These are phyloP conservation scores for Exophiala lecanii-corni DNA, from an alignment of 2,329 filamentous ascomycete genomes.

Conservation along the genomic window DNA sequence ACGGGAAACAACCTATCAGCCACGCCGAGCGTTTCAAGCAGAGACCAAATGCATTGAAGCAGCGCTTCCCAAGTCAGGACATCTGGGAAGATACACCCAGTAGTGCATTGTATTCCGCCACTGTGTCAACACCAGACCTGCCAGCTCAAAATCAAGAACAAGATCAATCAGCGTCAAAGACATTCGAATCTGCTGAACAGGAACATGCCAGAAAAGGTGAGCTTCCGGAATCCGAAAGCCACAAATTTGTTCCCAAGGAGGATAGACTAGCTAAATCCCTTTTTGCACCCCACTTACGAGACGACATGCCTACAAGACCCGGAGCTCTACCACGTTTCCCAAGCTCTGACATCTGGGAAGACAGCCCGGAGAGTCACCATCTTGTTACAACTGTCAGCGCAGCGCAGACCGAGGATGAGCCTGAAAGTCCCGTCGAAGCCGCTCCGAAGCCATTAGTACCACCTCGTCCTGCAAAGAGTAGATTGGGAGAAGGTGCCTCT, in stretches of 20 bases:
- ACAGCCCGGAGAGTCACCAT: constrained; percentile 76
- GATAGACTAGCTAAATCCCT: constrained; percentile 29
- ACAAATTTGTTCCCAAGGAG: constrained; percentile 34
- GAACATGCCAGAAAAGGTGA: constrained; percentile 42
- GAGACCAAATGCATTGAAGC: constrained; percentile 49
- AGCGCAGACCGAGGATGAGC: constrained; percentile 49
- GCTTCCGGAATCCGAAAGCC: constrained; percentile 37
- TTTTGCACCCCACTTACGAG: constrained; percentile 46
- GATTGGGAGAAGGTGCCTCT: constrained; percentile 23
- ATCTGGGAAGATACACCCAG: constrained; percentile 95
- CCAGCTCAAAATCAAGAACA: constrained; percentile 31
- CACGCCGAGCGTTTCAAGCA: constrained; percentile 53
- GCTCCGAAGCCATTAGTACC: constrained; percentile 30
- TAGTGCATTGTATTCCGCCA: constrained; percentile 70
- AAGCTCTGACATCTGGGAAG: constrained; percentile 91
- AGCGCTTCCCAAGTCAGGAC: constrained; percentile 88
- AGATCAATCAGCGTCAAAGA: constrained; percentile 24
- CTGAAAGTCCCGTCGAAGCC: constrained; percentile 32
- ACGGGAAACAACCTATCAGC: constrained; percentile 54
- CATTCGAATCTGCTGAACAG: constrained; percentile 44
- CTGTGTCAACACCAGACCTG: constrained; percentile 75
- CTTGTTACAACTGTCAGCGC: constrained; percentile 68
- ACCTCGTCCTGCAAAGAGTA: constrained; percentile 28
- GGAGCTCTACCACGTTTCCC: constrained; percentile 70
- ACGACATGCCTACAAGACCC: constrained; percentile 49